Conservation (phyloP, 768 basidiomycete species). For the Royoungia palumana region DNA sequence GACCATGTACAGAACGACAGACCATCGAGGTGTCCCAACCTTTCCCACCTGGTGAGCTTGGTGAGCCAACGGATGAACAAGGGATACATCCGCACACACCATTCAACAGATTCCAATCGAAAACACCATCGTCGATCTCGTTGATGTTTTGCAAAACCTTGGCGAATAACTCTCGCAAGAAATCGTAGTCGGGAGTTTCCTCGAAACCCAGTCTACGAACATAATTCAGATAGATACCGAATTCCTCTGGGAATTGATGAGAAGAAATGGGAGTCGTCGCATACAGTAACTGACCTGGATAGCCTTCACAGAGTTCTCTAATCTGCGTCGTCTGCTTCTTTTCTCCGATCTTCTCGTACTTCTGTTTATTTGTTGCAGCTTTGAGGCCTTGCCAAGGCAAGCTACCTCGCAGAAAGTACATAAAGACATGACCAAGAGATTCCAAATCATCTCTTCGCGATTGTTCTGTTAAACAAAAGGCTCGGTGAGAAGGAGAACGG, state of each 20-base stretch:
- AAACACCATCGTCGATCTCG: conserved; percentile 89
- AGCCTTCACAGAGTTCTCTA: conserved; percentile 94
- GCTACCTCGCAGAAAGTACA: conserved; percentile 98
- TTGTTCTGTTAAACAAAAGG: conserved; percentile 53
- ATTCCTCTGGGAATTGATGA: conserved; percentile 69
- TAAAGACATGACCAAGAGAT: conserved; percentile 99
- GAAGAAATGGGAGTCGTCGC: background rate
- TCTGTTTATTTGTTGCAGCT: conserved; percentile 99
- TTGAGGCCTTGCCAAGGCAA: conserved; percentile 99
- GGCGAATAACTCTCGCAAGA: conserved; percentile 89
- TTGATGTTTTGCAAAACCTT: conserved; percentile 91
- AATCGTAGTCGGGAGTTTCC: conserved; percentile 98
- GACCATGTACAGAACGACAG: conserved; percentile 28
- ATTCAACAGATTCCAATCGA: conserved; percentile 95
- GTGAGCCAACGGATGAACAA: conserved; percentile 6
- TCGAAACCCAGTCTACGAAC: conserved; percentile 99
- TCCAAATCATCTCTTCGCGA: conserved; percentile 96
- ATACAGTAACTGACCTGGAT: conserved; percentile 63
- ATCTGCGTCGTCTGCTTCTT: conserved; percentile 99
- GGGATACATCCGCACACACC: conserved; percentile 38
- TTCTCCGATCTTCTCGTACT: conserved; percentile 99
- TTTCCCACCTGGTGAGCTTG: conserved; percentile 60
- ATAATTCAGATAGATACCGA: conserved; percentile 97
- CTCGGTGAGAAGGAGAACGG: conserved; percentile 4
- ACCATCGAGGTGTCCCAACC: conserved; percentile 90